A percentile compares a stretch with the other conserved stretches of the same genome.
Evolutionary conservation across 768 basidiomycete genomes (phyloP).

Genomic region (Mycena alexandri): DNA sequence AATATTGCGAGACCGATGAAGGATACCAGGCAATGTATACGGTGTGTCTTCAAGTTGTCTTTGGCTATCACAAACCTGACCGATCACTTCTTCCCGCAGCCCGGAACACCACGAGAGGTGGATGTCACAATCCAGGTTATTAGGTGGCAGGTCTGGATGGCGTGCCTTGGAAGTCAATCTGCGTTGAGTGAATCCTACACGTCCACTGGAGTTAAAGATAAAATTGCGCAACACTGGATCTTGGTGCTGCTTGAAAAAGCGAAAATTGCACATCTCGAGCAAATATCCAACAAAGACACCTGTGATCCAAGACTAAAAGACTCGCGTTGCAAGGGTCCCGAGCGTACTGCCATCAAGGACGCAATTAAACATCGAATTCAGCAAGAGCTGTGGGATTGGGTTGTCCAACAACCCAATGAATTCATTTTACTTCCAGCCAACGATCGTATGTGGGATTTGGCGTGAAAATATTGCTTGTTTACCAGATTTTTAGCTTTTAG

Average conservation of each 20-base stretch:
- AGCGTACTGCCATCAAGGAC: not conserved
- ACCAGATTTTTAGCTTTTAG: not conserved
- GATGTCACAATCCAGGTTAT: constrained; percentile 4
- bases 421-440: not conserved
- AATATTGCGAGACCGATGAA: constrained; percentile 35
- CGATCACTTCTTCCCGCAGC: no score
- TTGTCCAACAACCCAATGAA: constrained; percentile 9
- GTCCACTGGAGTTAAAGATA: constrained; percentile 48
- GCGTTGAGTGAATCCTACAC: constrained; percentile 28
- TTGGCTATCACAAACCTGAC: no score
- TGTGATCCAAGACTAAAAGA: constrained; percentile 4
- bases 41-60: not conserved
- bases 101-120: not conserved
- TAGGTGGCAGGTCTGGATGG: not conserved
- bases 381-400: constrained; percentile 14
- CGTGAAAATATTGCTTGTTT: no score
- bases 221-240: constrained; percentile 46
- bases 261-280: not conserved
- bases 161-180: constrained; percentile 34
- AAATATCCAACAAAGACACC: not conserved
- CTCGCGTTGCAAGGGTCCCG: not conserved
- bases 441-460: not conserved
- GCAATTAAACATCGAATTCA: not conserved
- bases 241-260: not conserved
- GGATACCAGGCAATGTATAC: constrained; percentile 4